Evolutionary conservation across 352 stramenopile genomes (phyloP).

Genomic region (Plasmopara viticola): DNA sequence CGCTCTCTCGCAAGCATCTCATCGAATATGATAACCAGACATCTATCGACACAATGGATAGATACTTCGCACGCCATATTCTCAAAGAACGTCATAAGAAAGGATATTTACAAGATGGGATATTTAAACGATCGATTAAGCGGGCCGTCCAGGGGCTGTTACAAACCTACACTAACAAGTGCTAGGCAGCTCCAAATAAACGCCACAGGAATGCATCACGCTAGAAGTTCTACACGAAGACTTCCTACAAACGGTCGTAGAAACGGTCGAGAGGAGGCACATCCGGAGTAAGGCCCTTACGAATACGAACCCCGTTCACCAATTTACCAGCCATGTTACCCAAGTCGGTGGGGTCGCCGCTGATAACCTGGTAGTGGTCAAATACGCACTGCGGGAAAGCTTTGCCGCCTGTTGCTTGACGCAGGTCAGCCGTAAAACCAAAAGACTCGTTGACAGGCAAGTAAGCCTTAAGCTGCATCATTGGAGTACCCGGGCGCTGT

Average conservation of each 20-base stretch:
- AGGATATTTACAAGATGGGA: too few species aligned
- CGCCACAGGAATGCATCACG: too few species aligned
- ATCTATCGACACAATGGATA: too few species aligned
- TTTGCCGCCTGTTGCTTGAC: conserved; percentile 98
- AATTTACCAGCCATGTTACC: conserved; percentile 95
- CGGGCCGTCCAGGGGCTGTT: too few species aligned
- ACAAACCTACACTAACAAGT: too few species aligned
- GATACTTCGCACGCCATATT: too few species aligned
- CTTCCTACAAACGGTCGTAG: conserved; percentile 97
- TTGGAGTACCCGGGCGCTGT: conserved; percentile 95
- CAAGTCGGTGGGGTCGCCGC: conserved; percentile 87
- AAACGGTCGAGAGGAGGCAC: conserved; percentile 98
- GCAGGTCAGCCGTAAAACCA: conserved; percentile 98
- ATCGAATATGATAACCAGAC: too few species aligned
- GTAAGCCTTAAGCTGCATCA: conserved; percentile 99
- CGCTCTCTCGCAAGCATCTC: too few species aligned
- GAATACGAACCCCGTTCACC: conserved; percentile 90
- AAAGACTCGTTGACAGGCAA: conserved; percentile 99
- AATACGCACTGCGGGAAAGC: conserved; percentile 99
- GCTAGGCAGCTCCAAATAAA: too few species aligned
- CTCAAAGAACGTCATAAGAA: too few species aligned
- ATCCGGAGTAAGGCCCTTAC: conserved; percentile 96
- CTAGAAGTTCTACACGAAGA: too few species aligned
- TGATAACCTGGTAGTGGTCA: conserved; percentile 97
- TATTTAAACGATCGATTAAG: too few species aligned